A percentile compares a stretch with the other conserved stretches of the same genome.
Conservation (phyloP, 2,329 filamentous ascomycete species). For the Penicillium fuscoglaucum region DNA sequence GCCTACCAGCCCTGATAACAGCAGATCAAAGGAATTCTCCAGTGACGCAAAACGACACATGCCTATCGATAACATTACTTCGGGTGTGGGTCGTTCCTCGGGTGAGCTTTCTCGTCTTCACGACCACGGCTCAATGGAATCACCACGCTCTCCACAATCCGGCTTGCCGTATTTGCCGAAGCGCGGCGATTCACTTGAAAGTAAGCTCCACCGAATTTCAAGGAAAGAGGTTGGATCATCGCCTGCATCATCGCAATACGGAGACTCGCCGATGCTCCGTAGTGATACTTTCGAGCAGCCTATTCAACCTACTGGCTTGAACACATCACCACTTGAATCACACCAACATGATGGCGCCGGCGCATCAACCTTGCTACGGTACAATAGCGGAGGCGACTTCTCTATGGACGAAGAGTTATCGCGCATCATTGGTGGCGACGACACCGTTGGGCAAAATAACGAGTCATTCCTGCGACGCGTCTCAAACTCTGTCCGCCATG, state of each 20-base stretch:
- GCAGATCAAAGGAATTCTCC: conserved; percentile 21
- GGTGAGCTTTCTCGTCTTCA: conserved; percentile 57
- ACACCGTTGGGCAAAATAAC: conserved; percentile 53
- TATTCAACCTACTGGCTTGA: conserved; percentile 45
- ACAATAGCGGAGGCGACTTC: conserved; percentile 79
- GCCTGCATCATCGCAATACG: conserved; percentile 34
- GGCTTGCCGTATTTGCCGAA: conserved; percentile 48
- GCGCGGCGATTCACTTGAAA: conserved; percentile 62
- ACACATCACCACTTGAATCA: conserved; percentile 42
- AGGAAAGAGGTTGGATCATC: conserved; percentile 62
- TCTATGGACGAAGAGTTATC: conserved; percentile 96
- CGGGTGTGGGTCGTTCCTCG: conserved; percentile 53
- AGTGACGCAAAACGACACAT: conserved; percentile 18
- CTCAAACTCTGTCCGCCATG: conserved; percentile 91
- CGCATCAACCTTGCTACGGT: conserved; percentile 69
- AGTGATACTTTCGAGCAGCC: conserved; percentile 22
- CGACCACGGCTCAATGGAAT: conserved; percentile 53
- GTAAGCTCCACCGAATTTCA: conserved; percentile 54
- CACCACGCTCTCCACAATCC: conserved; percentile 35
- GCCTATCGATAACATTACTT: conserved; percentile 29
- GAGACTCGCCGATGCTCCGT: conserved; percentile 44
- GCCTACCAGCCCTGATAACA: conserved; percentile 35
- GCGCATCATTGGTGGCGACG: conserved; percentile 77
- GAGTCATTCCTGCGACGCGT: conserved; percentile 83
- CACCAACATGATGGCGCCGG: conserved; percentile 48